Evolutionary conservation across 2,329 filamentous ascomycete species (phyloP).

Genomic region (Verticillium longisporum): DNA sequence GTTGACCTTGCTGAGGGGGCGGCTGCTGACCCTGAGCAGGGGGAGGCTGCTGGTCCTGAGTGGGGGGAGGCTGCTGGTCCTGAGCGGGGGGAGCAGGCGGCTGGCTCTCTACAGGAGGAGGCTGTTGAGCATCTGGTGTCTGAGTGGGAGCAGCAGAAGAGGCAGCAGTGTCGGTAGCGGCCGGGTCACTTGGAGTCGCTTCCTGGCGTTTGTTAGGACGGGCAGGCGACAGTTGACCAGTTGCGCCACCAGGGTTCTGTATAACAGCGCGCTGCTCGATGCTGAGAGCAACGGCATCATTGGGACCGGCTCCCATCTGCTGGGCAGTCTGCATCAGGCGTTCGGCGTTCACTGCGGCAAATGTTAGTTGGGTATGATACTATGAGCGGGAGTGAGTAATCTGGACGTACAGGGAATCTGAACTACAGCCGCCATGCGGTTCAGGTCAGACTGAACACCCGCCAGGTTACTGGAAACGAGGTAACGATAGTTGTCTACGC

Average conservation of each 20-base stretch:
- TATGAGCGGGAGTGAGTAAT: not conserved
- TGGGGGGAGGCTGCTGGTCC: no score
- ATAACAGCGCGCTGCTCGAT: slow-evolving; percentile 14
- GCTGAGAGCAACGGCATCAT: slow-evolving; percentile 11
- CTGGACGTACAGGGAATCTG: slow-evolving; percentile 14
- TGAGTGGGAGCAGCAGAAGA: not conserved
- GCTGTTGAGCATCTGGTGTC: not conserved
- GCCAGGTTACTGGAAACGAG: slow-evolving; percentile 14
- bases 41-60: not conserved
- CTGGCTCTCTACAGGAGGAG: not conserved
- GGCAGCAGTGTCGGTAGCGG: not conserved
- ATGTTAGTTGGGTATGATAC: slow-evolving; percentile 1
- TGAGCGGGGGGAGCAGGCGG: not conserved
- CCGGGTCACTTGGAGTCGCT: not conserved
- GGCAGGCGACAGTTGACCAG: slow-evolving; percentile 4
- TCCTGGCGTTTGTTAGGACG: slow-evolving; percentile 7
- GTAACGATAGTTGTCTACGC: slow-evolving; percentile 14
- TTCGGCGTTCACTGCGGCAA: slow-evolving; percentile 11
- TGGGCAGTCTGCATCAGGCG: slow-evolving; percentile 14
- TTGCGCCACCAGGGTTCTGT: slow-evolving; percentile 13
- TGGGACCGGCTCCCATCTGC: slow-evolving; percentile 12
- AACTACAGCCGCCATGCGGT: slow-evolving; percentile 14
- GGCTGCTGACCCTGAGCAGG: not conserved
- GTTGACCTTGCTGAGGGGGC: not conserved
- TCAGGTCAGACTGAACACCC: slow-evolving; percentile 12